These are phyloP conservation scores for Cercophora scortea DNA, from an alignment of 495 filamentous ascomycete species.

Conservation along the genomic window DNA sequence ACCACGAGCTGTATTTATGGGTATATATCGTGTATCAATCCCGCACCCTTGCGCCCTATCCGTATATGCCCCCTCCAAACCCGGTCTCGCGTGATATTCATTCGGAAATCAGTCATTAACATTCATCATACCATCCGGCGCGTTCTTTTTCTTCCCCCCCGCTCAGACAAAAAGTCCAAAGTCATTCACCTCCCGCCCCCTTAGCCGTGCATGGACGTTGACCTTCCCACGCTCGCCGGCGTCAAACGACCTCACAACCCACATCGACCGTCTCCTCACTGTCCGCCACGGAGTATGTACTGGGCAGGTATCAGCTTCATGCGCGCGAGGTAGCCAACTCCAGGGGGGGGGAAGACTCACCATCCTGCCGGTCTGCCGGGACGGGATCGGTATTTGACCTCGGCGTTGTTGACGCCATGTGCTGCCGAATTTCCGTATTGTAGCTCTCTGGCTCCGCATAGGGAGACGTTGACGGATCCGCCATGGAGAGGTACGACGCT, in stretches of 20 bases:
- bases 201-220: slow-evolving; percentile 16
- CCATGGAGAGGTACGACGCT: slow-evolving; percentile 22
- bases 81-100: no score
- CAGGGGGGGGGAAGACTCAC: background rate
- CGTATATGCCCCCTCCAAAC: no score
- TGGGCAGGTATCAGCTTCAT: background rate
- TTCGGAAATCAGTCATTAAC: no score
- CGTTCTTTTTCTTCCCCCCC: background rate
- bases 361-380: background rate
- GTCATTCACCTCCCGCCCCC: slow-evolving; percentile 4
- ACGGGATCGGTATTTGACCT: slow-evolving; percentile 3
- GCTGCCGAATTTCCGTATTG: background rate
- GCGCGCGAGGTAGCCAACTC: no score
- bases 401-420: background rate
- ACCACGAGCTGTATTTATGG: no score
- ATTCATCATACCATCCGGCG: no score
- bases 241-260: slow-evolving; percentile 20
- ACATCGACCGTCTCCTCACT: slow-evolving; percentile 12
- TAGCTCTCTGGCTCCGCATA: slow-evolving; percentile 5
- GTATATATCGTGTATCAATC: no score
- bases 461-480: slow-evolving; percentile 2
- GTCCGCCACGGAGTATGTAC: background rate
- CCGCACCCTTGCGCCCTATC: no score
- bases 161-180: slow-evolving; percentile 6
- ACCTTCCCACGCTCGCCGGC: slow-evolving; percentile 9